Evolutionary conservation across 75 land plant species (phyloP).

Genomic region (Adiantum capillusveneris): DNA sequence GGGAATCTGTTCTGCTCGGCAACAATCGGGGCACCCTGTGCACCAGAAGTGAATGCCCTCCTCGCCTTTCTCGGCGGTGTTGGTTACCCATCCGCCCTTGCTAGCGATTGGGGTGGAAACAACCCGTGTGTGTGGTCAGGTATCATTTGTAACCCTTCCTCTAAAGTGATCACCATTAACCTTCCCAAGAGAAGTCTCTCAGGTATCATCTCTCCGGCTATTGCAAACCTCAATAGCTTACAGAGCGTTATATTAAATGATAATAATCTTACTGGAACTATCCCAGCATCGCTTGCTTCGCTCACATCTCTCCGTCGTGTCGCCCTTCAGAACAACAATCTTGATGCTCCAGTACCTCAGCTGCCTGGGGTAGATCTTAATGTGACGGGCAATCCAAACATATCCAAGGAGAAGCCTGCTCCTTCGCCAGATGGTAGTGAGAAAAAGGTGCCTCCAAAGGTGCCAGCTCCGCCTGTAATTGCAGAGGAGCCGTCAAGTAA

Average conservation of each 20-base stretch:
- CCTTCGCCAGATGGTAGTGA: too few species aligned
- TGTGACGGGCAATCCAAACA: slow-evolving; percentile 30
- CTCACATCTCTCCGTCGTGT: slow-evolving; percentile 41
- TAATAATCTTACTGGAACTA: slow-evolving; percentile 50
- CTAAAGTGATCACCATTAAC: slow-evolving; percentile 27
- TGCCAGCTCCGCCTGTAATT: too few species aligned
- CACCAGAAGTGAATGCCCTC: slow-evolving; percentile 20
- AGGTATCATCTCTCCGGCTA: slow-evolving; percentile 65
- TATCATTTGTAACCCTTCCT: slow-evolving; percentile 39
- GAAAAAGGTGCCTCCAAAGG: too few species aligned
- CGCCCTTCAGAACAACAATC: slow-evolving; percentile 46
- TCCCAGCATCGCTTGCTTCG: slow-evolving; percentile 43
- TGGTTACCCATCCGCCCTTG: slow-evolving; percentile 37
- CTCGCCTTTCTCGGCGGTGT: slow-evolving; percentile 24
- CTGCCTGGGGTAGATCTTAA: slow-evolving; percentile 39
- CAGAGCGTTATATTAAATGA: slow-evolving; percentile 20
- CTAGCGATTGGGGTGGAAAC: slow-evolving; percentile 47
- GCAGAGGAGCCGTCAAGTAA: slow-evolving; percentile 5
- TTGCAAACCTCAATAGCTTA: slow-evolving; percentile 40
- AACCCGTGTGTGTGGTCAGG: slow-evolving; percentile 59
- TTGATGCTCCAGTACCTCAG: slow-evolving; percentile 57
- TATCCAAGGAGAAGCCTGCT: not conserved
- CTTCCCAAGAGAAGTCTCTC: slow-evolving; percentile 40
- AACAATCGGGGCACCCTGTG: slow-evolving; percentile 29
- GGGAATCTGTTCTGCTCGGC: slow-evolving; percentile 41